A percentile compares a stretch with the other conserved stretches of the same genome.
These are phyloP conservation scores for Kodamaea kakaduensis DNA, from an alignment of 805 yeast species.

Conservation along the genomic window DNA sequence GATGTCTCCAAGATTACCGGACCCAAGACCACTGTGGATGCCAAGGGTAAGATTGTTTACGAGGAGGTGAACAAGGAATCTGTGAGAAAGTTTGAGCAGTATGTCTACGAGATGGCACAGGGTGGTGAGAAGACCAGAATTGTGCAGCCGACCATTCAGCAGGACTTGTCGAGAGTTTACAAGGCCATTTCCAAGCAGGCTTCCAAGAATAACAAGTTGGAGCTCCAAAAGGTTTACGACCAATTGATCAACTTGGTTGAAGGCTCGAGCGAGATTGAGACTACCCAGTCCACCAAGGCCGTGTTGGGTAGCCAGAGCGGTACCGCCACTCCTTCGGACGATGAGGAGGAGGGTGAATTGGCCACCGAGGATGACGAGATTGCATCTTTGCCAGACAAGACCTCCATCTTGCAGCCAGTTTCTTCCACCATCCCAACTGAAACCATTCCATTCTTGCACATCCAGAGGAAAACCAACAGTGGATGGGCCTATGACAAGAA, in stretches of 20 bases:
- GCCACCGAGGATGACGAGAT: constrained; percentile 72
- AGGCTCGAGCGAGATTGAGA: constrained; percentile 65
- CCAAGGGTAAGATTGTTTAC: constrained; percentile 82
- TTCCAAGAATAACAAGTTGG: constrained; percentile 59
- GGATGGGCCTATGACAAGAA: constrained; percentile 87
- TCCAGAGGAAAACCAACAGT: constrained; percentile 68
- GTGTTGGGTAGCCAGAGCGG: constrained; percentile 42
- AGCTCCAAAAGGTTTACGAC: constrained; percentile 67
- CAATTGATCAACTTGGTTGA: constrained; percentile 68
- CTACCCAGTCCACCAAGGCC: constrained; percentile 56
- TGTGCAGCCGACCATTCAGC: constrained; percentile 72
- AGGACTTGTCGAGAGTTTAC: constrained; percentile 80
- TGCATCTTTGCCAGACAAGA: constrained; percentile 74
- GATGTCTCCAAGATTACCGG: constrained; percentile 94
- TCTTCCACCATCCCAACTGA: constrained; percentile 71
- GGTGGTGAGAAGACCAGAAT: constrained; percentile 82
- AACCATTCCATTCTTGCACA: constrained; percentile 91
- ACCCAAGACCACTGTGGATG: constrained; percentile 84
- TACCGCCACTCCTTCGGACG: constrained; percentile 37
- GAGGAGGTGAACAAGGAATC: constrained; percentile 84
- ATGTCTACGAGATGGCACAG: constrained; percentile 92
- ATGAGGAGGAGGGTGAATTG: constrained; percentile 38
- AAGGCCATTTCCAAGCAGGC: constrained; percentile 72
- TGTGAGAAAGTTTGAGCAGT: constrained; percentile 91
- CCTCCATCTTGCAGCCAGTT: constrained; percentile 68